Base-by-base conservation (phyloP, 2,329 filamentous ascomycete genomes). In the Colletotrichum endophyticum region DNA sequence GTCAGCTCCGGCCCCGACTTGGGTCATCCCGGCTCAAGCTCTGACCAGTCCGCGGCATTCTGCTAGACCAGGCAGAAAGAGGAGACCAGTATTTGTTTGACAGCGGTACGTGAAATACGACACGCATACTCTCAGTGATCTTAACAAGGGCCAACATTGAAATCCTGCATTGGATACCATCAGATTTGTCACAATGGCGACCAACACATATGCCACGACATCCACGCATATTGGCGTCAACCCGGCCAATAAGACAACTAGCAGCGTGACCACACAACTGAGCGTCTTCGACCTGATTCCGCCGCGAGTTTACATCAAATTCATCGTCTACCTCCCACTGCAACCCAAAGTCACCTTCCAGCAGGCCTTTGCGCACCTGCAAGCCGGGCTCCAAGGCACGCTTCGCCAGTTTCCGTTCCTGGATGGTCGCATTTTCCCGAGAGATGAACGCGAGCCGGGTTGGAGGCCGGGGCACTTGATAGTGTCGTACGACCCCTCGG, bases 391-490 rank as follows among this genome's bases (percentile, higher is more conserved):
- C 6, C 78, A 79, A 16, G 81, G 81, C 27, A 83, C 84, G 5
- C 79, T 86, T 4, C 79, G 83, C 2, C 73, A 85, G 69, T 84
- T 86, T 15, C 84, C 85, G 7, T 83, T 80, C 19, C 81, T 87
- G 0, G 79, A 80, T 1, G 85, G 85, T n/a, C 83, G 81, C 44
- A 79, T 87, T 66, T 85, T 85, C 8, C 68, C 73, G 9, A 76
- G 78, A 11, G 81, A 83, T 8, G 77, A 82, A 36, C 71, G 82
- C 12, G 80, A 83, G 28, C 78, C 81, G 11, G 83, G 81, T 6
- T 81, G 81, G 70, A 78, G 59, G 22, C 79, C 80, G 12, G 83
- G 82, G 15, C 80, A 84, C 57, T 72, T 80, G 1, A 36, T 72
- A 1, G 44, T 68, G 44, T 73, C 77, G 78, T 62, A 78, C 79